Evolutionary conservation across 495 filamentous ascomycete genomes (phyloP).

Genomic region (Pyronema domesticum): DNA sequence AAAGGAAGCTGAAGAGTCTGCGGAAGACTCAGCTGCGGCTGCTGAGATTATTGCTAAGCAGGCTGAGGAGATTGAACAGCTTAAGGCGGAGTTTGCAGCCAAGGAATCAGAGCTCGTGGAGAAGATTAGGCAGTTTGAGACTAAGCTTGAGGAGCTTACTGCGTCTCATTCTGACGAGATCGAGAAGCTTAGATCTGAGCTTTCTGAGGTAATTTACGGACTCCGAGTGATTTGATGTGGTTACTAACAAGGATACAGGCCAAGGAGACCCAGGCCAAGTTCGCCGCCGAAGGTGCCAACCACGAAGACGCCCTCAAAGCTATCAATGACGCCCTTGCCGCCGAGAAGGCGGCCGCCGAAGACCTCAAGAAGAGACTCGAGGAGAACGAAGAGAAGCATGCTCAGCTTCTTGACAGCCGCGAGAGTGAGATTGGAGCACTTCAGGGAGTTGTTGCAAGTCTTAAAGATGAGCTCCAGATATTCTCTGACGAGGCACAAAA

Average conservation of each 20-base stretch:
- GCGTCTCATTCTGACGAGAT: slow-evolving; percentile 18
- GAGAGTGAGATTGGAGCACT: slow-evolving; percentile 27
- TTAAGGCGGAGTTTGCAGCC: background rate
- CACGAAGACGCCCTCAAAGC: slow-evolving; percentile 16
- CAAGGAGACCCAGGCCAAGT: slow-evolving; percentile 9
- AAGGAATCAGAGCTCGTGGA: slow-evolving; percentile 7
- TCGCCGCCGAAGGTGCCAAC: slow-evolving; percentile 7
- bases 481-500: slow-evolving; percentile 29
- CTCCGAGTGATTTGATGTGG: background rate
- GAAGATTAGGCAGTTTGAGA: slow-evolving; percentile 17
- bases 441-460: slow-evolving; percentile 30
- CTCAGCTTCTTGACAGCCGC: slow-evolving; percentile 21
- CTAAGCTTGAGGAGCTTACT: slow-evolving; percentile 11
- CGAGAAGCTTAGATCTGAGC: slow-evolving; percentile 11
- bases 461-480: slow-evolving; percentile 30
- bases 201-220: slow-evolving; percentile 17
- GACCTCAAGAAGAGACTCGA: slow-evolving; percentile 16
- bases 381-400: slow-evolving; percentile 29
- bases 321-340: slow-evolving; percentile 15
- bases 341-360: slow-evolving; percentile 14
- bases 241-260: slow-evolving; percentile 3
- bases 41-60: slow-evolving; percentile 21
- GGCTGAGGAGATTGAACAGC: slow-evolving; percentile 27
- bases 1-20: slow-evolving; percentile 4
- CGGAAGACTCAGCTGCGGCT: slow-evolving; percentile 8